Evolutionary conservation across 106 monocot genomes (phyloP).

Genomic region (Dioscorea zingiberensis): DNA sequence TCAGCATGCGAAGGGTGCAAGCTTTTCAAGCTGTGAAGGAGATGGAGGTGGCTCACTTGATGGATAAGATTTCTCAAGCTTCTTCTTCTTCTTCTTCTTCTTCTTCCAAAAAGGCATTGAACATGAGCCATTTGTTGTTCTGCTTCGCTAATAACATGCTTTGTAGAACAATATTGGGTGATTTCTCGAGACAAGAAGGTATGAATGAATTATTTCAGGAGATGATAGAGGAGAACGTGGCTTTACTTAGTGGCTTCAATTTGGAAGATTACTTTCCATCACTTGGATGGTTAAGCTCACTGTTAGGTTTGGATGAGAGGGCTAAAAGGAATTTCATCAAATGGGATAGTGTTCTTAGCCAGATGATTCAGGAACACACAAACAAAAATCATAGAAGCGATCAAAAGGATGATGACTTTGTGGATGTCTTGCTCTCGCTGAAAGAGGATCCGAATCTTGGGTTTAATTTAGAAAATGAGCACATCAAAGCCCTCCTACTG

Average conservation of each 20-base stretch:
- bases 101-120: neutral
- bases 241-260: neutral
- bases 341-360: conserved; percentile 4
- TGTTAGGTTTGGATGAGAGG: conserved; percentile 2
- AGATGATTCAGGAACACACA: conserved; percentile 11
- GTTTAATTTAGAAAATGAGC: too few species aligned
- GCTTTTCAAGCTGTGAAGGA: neutral
- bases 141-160: neutral
- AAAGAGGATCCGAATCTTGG: neutral
- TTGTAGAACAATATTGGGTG: conserved; percentile 1
- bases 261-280: conserved; percentile 10
- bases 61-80: neutral
- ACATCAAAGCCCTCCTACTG: neutral
- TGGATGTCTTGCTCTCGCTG: conserved; percentile 19
- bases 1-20: too few species aligned
- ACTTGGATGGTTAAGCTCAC: neutral
- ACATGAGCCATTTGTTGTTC: conserved; percentile 5
- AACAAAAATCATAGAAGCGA: neutral
- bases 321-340: neutral
- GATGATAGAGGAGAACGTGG: neutral
- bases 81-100: too few species aligned
- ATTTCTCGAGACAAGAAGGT: neutral
- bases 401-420: neutral
- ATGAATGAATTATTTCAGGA: neutral
- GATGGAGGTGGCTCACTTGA: conserved; percentile 15